Conservation (phyloP, 495 filamentous ascomycete genomes). For the Chaetomium fimeti region DNA sequence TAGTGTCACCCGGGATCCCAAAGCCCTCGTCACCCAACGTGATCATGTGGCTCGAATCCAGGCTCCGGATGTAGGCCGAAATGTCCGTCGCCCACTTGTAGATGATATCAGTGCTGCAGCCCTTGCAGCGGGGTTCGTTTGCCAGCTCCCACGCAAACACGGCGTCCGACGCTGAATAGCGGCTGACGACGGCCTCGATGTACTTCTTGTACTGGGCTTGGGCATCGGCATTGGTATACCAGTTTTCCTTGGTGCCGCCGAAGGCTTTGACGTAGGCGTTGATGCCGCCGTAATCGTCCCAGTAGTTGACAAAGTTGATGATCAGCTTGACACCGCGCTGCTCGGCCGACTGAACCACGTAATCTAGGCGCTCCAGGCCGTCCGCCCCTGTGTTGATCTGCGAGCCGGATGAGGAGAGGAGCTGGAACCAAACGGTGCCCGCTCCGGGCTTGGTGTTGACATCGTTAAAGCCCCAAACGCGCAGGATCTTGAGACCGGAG, state of each 20-base stretch:
- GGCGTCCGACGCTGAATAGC: constrained; percentile 56
- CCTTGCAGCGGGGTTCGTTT: constrained; percentile 69
- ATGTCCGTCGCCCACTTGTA: constrained; percentile 61
- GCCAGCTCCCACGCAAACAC: constrained; percentile 71
- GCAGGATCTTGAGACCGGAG: constrained; percentile 64
- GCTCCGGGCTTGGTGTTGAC: constrained; percentile 42
- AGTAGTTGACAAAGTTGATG: constrained; percentile 58
- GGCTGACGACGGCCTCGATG: constrained; percentile 59
- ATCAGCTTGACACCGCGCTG: constrained; percentile 54
- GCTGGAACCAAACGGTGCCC: constrained; percentile 61
- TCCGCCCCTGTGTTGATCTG: constrained; percentile 66
- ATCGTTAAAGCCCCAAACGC: constrained; percentile 73
- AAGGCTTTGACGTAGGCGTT: constrained; percentile 61
- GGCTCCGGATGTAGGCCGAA: constrained; percentile 60
- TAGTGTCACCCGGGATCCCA: constrained; percentile 43
- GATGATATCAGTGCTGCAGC: constrained; percentile 56
- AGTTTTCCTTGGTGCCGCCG: constrained; percentile 53
- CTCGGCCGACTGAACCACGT: constrained; percentile 54
- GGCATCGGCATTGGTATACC: constrained; percentile 56
- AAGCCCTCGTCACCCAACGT: constrained; percentile 63
- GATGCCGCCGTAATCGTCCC: constrained; percentile 67
- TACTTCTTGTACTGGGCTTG: constrained; percentile 63
- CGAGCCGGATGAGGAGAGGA: constrained; percentile 50
- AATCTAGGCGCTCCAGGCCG: constrained; percentile 65
- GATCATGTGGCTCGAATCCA: constrained; percentile 67